Base-by-base conservation (phyloP, 805 yeast species). In the Saturnispora sekii region DNA sequence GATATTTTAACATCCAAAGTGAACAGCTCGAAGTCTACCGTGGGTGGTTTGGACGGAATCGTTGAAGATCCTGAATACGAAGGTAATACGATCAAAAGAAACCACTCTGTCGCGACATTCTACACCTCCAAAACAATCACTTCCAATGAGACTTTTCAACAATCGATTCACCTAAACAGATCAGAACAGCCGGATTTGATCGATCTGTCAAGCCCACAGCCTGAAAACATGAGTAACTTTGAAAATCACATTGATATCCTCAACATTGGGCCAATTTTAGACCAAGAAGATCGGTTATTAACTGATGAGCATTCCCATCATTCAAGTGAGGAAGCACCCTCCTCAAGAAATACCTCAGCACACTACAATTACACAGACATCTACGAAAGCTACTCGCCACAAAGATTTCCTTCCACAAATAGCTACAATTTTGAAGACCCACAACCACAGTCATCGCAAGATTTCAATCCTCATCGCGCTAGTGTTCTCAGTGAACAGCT, bases 1-100 rank as follows among this genome's bases (percentile, higher is more conserved):
- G 61, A 56, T 33, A 60, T 65, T 16, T 48, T 64, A 21, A 61
- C 58, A 30, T 49, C 51, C 29, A 63, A 62, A 42, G 51, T 56
- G 10, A 39, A 17, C 12, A n/a, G 17, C 18, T 28, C 51, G 9
- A 48, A 48, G 26, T 12, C 40, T 3, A 40, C 35, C 17, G 46
- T 43, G 17, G 40, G 53, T 33, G 28, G 43, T 26, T 16, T 54
- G 11, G 57, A 48, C 35, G 60, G 53, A 31, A 48, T 51, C 7
- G 46, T 39, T 8, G 44, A 45, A 3, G 51, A 50, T 11, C 43
- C 41, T n/a, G 56, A 48, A 11, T 41, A 21, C 18, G 50, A 46
- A 10, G 36, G 33, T n/a, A 40, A 33, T 28, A 38, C 43, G 3
- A 33, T 40, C 21, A 38, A 43, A 8, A 44, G 40, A n/a, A 56